Base-by-base conservation (phyloP, 1,139 yeast genomes). In the Saccharomyces hybrid region DNA sequence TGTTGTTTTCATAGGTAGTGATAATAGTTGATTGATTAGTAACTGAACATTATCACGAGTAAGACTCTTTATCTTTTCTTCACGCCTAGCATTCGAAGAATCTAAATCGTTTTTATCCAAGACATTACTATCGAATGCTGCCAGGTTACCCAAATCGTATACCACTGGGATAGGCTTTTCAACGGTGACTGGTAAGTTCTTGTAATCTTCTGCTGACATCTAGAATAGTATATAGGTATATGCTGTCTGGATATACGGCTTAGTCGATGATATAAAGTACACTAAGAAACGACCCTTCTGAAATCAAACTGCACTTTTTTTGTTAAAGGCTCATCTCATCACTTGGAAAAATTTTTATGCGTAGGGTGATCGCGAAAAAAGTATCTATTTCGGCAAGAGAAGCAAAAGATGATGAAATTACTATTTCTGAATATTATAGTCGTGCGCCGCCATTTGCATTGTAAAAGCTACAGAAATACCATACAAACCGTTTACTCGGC, bases 41-140 rank as follows among this genome's bases (percentile, higher is more conserved):
- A 93, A 78, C 74, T 93, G 99, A 16, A 88, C 88, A 71, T 93
- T 93, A 68, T 91, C 99, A 74, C 99, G 83, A 47, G 97, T 83
- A n/a, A 82, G 76, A 2, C 81, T 74, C 52, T 78, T 76, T 59
- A 93, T 74, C 60, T 85, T 80, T 52, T 75, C 78, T 69, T 91
- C 96, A 64, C 81, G 80, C 54, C 79, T 76, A 26, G 73, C 69
- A 34, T 77, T 77, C 50, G 76, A 73, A 50, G 79, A 73, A 41
- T 77, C 76, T 53, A 85, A 72, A 62, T 81, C 77, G 27, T 76
- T 76, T 53, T 77, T 78, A 59, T 85, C 89, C 60, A 89, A 75
- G 8, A 96, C 96, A 69, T 89, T 84, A 48, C 88, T 78, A 69
- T 90, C 97, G 69, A 88, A 90, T 2, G 88, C 88, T 8, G 96